Conservation (phyloP, 2,329 filamentous ascomycete genomes). For the Didymosphaeria variabile region DNA sequence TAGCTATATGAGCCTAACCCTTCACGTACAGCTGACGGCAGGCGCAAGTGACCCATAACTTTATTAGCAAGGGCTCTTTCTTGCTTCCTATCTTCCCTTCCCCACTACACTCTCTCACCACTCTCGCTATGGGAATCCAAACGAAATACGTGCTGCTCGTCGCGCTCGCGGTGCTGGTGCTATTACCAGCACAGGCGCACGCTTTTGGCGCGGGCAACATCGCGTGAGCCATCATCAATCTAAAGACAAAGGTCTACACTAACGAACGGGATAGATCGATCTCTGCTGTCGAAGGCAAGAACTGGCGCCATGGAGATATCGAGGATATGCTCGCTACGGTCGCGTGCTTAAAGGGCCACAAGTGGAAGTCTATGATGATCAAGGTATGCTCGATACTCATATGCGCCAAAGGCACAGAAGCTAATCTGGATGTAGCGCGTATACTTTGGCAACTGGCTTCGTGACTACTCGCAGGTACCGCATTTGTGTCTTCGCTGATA, state of each 20-base stretch:
- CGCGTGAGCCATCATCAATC: constrained; percentile 21
- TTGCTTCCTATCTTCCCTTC: constrained; percentile 4
- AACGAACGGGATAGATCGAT: constrained; percentile 30
- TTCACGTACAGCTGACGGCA: constrained; percentile 13
- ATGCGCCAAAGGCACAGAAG: constrained; percentile 9
- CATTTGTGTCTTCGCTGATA: constrained; percentile 37
- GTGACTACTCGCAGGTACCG: constrained; percentile 64
- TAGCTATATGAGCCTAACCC: constrained; percentile 2
- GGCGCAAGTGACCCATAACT: constrained; percentile 14
- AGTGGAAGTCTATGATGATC: constrained; percentile 58
- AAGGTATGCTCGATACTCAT: constrained; percentile 37
- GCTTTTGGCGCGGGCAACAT: constrained; percentile 61
- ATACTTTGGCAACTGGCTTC: constrained; percentile 57
- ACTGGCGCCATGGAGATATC: constrained; percentile 64
- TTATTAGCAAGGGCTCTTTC: constrained; percentile 1
- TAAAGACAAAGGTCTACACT: background rate
- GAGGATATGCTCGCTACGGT: constrained; percentile 61
- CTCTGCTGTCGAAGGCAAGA: constrained; percentile 55
- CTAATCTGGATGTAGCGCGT: constrained; percentile 45
- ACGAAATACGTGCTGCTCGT: constrained; percentile 47
- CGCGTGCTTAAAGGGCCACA: constrained; percentile 54
- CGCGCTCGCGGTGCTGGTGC: constrained; percentile 47
- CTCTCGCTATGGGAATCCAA: constrained; percentile 41
- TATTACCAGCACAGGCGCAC: constrained; percentile 46
- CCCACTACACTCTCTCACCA: constrained; percentile 16